These are phyloP conservation scores for Hypoxylon rubiginosum DNA, from an alignment of 2,329 filamentous ascomycete genomes.

Conservation along the genomic window DNA sequence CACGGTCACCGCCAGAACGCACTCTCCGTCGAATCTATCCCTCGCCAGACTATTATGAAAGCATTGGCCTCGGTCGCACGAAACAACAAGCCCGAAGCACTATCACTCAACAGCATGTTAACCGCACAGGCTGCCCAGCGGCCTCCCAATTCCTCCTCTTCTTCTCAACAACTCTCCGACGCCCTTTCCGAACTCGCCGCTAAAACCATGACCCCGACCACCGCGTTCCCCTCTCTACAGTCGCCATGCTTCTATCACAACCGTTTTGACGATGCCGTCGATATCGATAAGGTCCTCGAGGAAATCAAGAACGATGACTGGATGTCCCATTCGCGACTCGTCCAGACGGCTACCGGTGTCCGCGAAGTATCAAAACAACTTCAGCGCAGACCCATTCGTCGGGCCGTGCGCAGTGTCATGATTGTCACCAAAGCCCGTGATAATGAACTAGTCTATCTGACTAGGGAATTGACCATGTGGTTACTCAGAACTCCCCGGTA, in stretches of 20 bases:
- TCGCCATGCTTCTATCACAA: conserved; percentile 99
- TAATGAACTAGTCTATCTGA: conserved; percentile 90
- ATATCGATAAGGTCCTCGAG: conserved; percentile 93
- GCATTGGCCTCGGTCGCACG: conserved; percentile 77
- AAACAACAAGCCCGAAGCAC: conserved; percentile 72
- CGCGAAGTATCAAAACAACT: conserved; percentile 96
- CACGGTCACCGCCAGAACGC: conserved; percentile 62
- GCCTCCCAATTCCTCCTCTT: conserved; percentile 58
- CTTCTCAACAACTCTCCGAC: conserved; percentile 74
- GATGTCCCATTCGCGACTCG: conserved; percentile 92
- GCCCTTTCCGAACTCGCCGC: conserved; percentile 68
- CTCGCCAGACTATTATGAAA: conserved; percentile 86
- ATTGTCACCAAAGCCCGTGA: conserved; percentile 98
- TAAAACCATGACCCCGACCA: conserved; percentile 59
- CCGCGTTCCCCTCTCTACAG: conserved; percentile 77
- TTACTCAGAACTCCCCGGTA: conserved; percentile 90
- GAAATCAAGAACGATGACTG: conserved; percentile 91
- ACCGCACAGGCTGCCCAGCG: conserved; percentile 58
- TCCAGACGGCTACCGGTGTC: conserved; percentile 95
- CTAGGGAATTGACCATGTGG: conserved; percentile 89
- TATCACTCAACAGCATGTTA: conserved; percentile 73
- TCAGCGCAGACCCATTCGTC: conserved; percentile 90
- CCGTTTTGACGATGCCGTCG: conserved; percentile 94
- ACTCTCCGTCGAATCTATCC: conserved; percentile 75
- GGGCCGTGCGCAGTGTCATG: conserved; percentile 94